Conservation (phyloP, 1,284 basidiomycete genomes). For the Cryptococcus depauperatus region DNA sequence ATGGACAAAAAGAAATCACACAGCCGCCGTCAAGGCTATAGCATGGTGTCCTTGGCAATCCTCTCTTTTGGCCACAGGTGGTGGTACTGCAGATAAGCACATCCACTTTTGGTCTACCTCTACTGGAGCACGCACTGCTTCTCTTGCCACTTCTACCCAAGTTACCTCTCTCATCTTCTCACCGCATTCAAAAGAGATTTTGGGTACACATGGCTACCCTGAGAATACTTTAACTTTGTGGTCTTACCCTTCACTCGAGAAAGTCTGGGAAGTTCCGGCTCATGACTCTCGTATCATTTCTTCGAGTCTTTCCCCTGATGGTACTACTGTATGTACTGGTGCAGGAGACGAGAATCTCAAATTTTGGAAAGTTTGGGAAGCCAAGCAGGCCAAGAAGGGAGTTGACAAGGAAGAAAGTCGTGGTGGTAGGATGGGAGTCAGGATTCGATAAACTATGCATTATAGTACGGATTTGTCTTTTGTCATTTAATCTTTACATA, state of each 20-base stretch:
- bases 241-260: constrained; percentile 54
- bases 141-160: constrained; percentile 75
- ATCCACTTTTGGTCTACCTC: constrained; percentile 91
- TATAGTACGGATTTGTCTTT: no score
- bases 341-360: constrained; percentile 92
- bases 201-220: constrained; percentile 90
- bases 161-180: constrained; percentile 89
- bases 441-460: constrained; percentile 24
- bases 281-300: constrained; percentile 84
- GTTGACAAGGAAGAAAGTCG: constrained; percentile 16
- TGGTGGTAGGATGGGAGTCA: constrained; percentile 21
- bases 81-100: constrained; percentile 87
- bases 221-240: constrained; percentile 51
- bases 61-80: constrained; percentile 83
- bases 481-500: no score
- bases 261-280: constrained; percentile 83
- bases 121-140: constrained; percentile 78
- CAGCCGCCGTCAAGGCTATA: constrained; percentile 89
- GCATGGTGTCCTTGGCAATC: constrained; percentile 98
- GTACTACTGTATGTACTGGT: constrained; percentile 80
- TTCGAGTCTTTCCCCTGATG: constrained; percentile 74
- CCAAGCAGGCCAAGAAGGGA: constrained; percentile 29
- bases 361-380: constrained; percentile 47
- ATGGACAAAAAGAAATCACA: constrained; percentile 90
- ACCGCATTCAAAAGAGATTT: constrained; percentile 78